Evolutionary conservation across 768 basidiomycete genomes (phyloP).

Genomic region (Mrakia frigida): DNA sequence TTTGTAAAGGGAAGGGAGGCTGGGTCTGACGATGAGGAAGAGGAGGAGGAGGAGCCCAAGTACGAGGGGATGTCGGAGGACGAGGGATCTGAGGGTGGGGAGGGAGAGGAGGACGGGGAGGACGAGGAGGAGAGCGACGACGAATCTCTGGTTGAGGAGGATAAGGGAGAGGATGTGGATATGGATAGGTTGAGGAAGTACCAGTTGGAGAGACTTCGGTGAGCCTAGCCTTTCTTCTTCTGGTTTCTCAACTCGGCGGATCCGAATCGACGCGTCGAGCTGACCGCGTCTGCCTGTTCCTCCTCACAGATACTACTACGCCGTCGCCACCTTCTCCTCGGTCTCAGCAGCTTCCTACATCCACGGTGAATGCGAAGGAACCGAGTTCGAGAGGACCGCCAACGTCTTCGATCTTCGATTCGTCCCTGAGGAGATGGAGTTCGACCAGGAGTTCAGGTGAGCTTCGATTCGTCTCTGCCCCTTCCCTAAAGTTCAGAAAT

Average conservation of each 20-base stretch:
- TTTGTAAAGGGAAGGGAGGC: constrained; percentile 48
- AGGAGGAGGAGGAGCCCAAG: constrained; percentile 34
- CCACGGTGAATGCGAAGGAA: constrained; percentile 80
- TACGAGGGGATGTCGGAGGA: constrained; percentile 32
- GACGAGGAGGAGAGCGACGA: constrained; percentile 36
- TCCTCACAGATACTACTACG: constrained; percentile 78
- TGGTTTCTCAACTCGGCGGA: neutral
- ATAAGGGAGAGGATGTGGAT: constrained; percentile 65
- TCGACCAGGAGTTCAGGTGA: constrained; percentile 70
- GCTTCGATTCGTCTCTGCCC: constrained; percentile 25
- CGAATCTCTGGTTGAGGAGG: constrained; percentile 40
- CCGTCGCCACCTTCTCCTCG: constrained; percentile 81
- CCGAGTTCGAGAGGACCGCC: constrained; percentile 92
- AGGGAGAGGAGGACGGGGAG: constrained; percentile 34
- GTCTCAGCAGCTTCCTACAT: constrained; percentile 70
- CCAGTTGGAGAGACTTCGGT: constrained; percentile 89
- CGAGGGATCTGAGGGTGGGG: constrained; percentile 36
- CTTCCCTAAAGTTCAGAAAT: no score
- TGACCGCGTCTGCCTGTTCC: constrained; percentile 11
- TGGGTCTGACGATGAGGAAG: constrained; percentile 22
- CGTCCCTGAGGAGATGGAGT: constrained; percentile 81
- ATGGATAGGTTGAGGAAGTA: constrained; percentile 82
- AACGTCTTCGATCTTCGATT: constrained; percentile 94
- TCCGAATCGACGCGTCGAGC: neutral
- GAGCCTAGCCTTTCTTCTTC: constrained; percentile 36